These are phyloP conservation scores for Goniomonas avonlea DNA, from an alignment of 78 protist species.

Conservation along the genomic window DNA sequence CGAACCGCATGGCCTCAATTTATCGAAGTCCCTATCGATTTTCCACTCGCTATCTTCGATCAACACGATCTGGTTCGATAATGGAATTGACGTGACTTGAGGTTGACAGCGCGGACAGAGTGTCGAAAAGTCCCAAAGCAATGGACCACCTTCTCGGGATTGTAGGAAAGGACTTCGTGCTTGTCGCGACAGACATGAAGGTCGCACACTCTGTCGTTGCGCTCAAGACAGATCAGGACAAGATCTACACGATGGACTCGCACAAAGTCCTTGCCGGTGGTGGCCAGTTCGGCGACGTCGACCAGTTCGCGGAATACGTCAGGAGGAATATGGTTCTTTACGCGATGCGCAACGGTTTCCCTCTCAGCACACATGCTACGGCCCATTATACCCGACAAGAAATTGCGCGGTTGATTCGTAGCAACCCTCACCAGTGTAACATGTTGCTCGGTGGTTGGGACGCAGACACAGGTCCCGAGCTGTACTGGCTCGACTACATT, in stretches of 20 bases:
- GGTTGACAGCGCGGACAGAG: too few relatives aligned
- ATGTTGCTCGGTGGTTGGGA: slow-evolving; percentile 56
- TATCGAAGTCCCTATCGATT: too few relatives aligned
- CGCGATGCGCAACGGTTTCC: neutral
- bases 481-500: slow-evolving; percentile 63
- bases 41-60: too few relatives aligned
- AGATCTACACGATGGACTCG: slow-evolving; percentile 28
- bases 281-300: slow-evolving; percentile 47
- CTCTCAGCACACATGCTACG: slow-evolving; percentile 31
- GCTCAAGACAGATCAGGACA: slow-evolving; percentile 30
- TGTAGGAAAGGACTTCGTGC: slow-evolving; percentile 37
- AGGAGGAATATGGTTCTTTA: slow-evolving; percentile 39
- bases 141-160: slow-evolving; percentile 40
- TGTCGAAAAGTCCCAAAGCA: too few relatives aligned
- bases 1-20: too few relatives aligned
- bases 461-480: slow-evolving; percentile 20
- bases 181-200: slow-evolving; percentile 30
- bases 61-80: too few relatives aligned
- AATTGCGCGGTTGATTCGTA: slow-evolving; percentile 41
- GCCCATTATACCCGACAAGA: slow-evolving; percentile 45
- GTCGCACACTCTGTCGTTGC: slow-evolving; percentile 21
- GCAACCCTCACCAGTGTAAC: slow-evolving; percentile 11
- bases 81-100: too few relatives aligned
- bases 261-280: slow-evolving; percentile 35
- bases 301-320: slow-evolving; percentile 34